These are phyloP conservation scores for Penicillium fimorum DNA, from an alignment of 495 filamentous ascomycete species.

Conservation along the genomic window DNA sequence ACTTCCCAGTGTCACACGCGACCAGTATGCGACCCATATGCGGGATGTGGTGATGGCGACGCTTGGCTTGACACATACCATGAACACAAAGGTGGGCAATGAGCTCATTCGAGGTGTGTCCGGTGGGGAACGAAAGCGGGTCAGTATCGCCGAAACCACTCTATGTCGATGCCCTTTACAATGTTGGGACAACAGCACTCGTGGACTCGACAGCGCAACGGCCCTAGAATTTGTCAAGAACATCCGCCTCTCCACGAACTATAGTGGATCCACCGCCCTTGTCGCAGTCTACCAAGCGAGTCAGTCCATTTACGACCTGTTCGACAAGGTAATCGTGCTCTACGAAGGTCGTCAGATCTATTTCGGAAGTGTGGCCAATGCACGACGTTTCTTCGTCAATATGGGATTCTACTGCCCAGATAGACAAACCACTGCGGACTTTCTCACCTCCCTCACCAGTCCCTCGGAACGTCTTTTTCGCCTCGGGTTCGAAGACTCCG, in stretches of 20 bases:
- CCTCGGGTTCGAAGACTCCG: conserved; percentile 61
- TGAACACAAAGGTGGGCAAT: conserved; percentile 76
- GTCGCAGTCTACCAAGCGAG: conserved; percentile 87
- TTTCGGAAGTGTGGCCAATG: conserved; percentile 62
- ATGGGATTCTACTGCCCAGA: conserved; percentile 74
- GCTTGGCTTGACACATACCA: conserved; percentile 72
- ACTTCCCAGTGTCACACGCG: conserved; percentile 56
- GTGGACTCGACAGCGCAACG: conserved; percentile 77
- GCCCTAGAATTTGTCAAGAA: conserved; percentile 78
- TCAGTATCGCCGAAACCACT: conserved; percentile 72
- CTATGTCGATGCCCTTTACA: conserved; percentile 66
- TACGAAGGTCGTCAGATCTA: conserved; percentile 85
- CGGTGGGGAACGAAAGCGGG: conserved; percentile 81
- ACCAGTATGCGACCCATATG: conserved; percentile 61
- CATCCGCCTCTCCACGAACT: conserved; percentile 62
- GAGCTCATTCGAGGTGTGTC: conserved; percentile 76
- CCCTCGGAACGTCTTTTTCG: conserved; percentile 63
- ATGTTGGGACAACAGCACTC: conserved; percentile 79
- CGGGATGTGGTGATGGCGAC: conserved; percentile 77
- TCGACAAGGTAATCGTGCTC: conserved; percentile 75
- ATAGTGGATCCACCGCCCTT: conserved; percentile 61
- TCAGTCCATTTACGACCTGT: conserved; percentile 71
- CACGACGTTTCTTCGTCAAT: conserved; percentile 67
- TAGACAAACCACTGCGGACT: conserved; percentile 75
- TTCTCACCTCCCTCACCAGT: conserved; percentile 76